Evolutionary conservation across 1,284 basidiomycete species (phyloP).

Genomic region (Boletellus sp.): DNA sequence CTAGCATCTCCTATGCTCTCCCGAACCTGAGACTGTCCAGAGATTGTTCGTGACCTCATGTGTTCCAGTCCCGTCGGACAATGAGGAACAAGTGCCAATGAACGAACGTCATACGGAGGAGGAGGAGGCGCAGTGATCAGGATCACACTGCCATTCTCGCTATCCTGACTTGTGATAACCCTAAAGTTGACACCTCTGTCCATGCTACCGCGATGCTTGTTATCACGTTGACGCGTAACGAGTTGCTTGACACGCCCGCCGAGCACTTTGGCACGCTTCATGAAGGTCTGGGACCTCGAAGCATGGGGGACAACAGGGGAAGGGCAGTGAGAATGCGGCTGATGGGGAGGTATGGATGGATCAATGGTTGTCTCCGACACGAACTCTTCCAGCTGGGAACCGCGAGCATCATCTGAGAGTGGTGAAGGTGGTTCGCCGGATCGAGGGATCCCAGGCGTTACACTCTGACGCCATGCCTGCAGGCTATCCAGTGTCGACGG

Average conservation of each 20-base stretch:
- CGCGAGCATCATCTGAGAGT: conserved; percentile 11
- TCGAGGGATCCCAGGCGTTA: conserved; percentile 18
- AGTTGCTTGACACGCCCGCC: conserved; percentile 28
- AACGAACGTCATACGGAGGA: conserved; percentile 21
- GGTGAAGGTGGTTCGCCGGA: conserved; percentile 15
- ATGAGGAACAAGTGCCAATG: conserved; percentile 5
- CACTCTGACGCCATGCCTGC: conserved; percentile 30
- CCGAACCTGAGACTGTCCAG: conserved; percentile 22
- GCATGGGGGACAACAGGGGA: neutral
- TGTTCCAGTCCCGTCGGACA: conserved; percentile 4
- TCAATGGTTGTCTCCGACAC: conserved; percentile 5
- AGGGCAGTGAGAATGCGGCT: neutral
- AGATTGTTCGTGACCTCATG: conserved; percentile 19
- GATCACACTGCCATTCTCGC: conserved; percentile 32
- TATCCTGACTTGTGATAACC: conserved; percentile 25
- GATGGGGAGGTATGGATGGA: conserved; percentile 7
- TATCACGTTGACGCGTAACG: conserved; percentile 13
- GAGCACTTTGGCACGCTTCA: conserved; percentile 28
- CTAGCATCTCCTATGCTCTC: conserved; percentile 14
- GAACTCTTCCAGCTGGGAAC: conserved; percentile 7
- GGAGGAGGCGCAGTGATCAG: conserved; percentile 29
- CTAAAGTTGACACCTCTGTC: conserved; percentile 20
- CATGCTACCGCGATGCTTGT: conserved; percentile 17
- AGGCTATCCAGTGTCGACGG: conserved; percentile 28
- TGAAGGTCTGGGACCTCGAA: conserved; percentile 18